phyloP scores from a whole-genome alignment of 2,329 filamentous ascomycete genomes.

The Sordariomycetes sp. region DNA sequence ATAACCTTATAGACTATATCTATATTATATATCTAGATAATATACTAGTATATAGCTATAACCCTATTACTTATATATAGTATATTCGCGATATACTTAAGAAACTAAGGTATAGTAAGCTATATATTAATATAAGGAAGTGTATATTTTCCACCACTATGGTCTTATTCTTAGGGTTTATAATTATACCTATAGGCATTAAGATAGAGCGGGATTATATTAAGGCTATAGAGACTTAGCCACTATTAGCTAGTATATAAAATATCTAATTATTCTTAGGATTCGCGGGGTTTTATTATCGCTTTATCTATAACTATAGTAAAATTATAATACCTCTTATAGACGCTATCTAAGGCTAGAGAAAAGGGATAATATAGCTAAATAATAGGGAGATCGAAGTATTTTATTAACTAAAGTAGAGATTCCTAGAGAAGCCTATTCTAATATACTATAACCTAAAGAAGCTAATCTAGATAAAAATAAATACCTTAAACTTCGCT shows the following conservation, averaged over 20 bases:
- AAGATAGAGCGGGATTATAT: conserved; percentile 4
- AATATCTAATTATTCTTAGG: conserved; percentile 15
- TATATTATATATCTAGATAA: conserved; percentile 5
- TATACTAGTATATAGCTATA: conserved; percentile 6
- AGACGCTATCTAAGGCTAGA: neutral
- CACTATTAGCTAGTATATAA: conserved; percentile 6
- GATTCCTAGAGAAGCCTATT: conserved; percentile 7
- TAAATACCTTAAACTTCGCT: conserved; percentile 4
- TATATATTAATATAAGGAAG: neutral
- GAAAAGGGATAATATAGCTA: neutral
- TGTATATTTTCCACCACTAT: conserved; percentile 1
- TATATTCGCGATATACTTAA: conserved; percentile 5
- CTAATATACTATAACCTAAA: conserved; percentile 2
- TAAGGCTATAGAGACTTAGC: conserved; percentile 5
- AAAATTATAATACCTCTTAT: conserved; percentile 3
- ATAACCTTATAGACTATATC: conserved; percentile 4
- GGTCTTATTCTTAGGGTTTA: conserved; percentile 3
- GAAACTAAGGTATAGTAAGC: neutral
- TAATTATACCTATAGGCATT: conserved; percentile 1
- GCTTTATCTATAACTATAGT: conserved; percentile 8
- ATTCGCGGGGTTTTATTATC: conserved; percentile 1
- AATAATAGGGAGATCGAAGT: conserved; percentile 4
- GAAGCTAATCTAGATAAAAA: conserved; percentile 14
- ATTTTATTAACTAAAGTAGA: conserved; percentile 14
- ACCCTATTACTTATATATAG: conserved; percentile 4